A percentile compares a stretch with the other conserved stretches of the same genome.
Evolutionary conservation across 2,329 filamentous ascomycete species (phyloP).

Genomic region (Xylaria polymorpha): DNA sequence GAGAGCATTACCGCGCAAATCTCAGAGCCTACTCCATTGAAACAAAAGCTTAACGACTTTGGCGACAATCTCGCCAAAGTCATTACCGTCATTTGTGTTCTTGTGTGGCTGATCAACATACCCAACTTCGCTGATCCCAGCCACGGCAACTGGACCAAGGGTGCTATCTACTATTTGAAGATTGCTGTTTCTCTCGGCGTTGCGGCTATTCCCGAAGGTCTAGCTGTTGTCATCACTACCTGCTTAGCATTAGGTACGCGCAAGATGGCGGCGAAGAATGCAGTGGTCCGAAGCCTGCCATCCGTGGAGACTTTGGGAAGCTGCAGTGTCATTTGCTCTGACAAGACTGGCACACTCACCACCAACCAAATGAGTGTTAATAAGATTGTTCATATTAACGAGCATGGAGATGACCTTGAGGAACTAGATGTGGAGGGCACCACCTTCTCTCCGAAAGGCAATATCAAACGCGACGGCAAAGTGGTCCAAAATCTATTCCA

Average conservation of each 20-base stretch:
- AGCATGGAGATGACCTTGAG: constrained; percentile 78
- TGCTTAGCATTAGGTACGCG: constrained; percentile 95
- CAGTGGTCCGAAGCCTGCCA: constrained; percentile 93
- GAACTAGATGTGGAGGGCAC: constrained; percentile 93
- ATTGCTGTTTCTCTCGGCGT: constrained; percentile 98
- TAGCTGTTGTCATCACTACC: constrained; percentile 98
- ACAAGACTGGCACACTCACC: constrained; percentile 97
- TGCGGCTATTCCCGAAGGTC: constrained; percentile 95
- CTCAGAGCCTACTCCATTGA: constrained; percentile 94
- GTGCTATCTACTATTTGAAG: constrained; percentile 99
- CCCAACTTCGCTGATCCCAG: constrained; percentile 95
- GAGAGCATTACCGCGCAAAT: constrained; percentile 99
- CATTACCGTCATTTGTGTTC: constrained; percentile 94
- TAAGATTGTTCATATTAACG: constrained; percentile 86
- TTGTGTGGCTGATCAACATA: constrained; percentile 99
- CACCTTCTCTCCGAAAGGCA: constrained; percentile 87
- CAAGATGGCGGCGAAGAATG: constrained; percentile 99
- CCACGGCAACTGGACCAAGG: constrained; percentile 94
- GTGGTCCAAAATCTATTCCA: constrained; percentile 74
- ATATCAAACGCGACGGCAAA: constrained; percentile 76
- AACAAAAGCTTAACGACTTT: constrained; percentile 99
- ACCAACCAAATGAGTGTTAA: constrained; percentile 99
- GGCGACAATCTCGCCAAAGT: constrained; percentile 97
- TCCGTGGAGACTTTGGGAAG: constrained; percentile 98
- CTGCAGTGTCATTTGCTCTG: constrained; percentile 99